phyloP scores from a whole-genome alignment of 768 basidiomycete species.

The Hemileccinum impolitum region DNA sequence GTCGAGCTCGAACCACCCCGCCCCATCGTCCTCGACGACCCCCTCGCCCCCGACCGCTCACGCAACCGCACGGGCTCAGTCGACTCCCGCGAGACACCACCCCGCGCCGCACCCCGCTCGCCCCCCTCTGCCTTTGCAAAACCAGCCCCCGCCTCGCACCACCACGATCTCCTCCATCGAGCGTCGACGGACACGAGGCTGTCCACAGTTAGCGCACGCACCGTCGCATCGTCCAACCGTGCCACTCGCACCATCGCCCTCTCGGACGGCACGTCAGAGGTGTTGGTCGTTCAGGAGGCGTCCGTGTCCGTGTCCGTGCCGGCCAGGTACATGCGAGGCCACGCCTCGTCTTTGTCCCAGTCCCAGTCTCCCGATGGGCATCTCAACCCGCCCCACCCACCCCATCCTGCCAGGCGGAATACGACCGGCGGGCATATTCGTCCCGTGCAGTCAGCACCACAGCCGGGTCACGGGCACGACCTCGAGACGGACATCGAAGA shows the following conservation, averaged over 20 bases:
- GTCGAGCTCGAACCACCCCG: no score
- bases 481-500: conserved; percentile 38
- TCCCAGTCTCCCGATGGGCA: conserved; percentile 40
- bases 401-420: conserved; percentile 57
- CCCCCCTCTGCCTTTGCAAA: conserved; percentile 22
- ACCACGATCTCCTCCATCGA: conserved; percentile 38
- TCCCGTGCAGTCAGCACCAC: conserved; percentile 26
- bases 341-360: conserved; percentile 24
- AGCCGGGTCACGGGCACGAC: conserved; percentile 38
- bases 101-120: conserved; percentile 11
- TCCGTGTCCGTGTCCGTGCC: conserved; percentile 20
- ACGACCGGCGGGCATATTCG: conserved; percentile 58
- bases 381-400: conserved; percentile 49
- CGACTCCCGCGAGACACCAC: no score
- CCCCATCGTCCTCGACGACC: no score
- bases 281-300: conserved; percentile 18
- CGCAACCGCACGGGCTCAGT: no score
- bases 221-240: conserved; percentile 21
- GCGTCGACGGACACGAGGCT: conserved; percentile 51
- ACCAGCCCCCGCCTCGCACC: background rate
- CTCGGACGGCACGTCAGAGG: conserved; percentile 21
- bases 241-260: conserved; percentile 5
- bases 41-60: no score
- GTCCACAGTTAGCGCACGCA: conserved; percentile 20
- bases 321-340: conserved; percentile 19